Conservation (phyloP, 768 basidiomycete genomes). For the Tulasnella sp. region DNA sequence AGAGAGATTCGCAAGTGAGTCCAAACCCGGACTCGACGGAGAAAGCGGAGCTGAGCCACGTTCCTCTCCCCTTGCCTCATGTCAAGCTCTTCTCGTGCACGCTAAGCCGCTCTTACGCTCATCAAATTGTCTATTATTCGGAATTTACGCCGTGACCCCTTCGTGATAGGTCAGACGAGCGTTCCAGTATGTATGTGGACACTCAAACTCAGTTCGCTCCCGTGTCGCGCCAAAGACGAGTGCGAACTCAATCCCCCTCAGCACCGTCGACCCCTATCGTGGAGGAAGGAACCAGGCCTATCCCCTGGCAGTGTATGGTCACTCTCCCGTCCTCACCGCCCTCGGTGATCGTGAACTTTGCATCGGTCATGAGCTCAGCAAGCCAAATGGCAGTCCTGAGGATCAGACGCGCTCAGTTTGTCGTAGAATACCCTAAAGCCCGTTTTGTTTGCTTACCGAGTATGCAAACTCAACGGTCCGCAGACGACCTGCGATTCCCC, state of each 20-base stretch:
- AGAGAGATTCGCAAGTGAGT: constrained; percentile 20
- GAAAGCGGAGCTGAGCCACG: constrained; percentile 15
- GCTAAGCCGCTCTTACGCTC: background rate
- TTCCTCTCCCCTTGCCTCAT: constrained; percentile 14
- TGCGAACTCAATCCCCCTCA: background rate
- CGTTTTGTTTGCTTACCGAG: constrained; percentile 51
- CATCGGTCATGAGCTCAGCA: constrained; percentile 67
- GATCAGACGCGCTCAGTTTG: background rate
- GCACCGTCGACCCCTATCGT: constrained; percentile 12
- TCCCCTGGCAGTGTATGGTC: constrained; percentile 64
- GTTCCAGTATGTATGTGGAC: background rate
- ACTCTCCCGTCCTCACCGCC: constrained; percentile 50
- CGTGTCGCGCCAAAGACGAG: background rate
- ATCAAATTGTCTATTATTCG: constrained; percentile 1
- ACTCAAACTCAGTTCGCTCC: background rate
- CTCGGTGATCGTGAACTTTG: constrained; percentile 58
- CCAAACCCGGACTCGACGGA: constrained; percentile 16
- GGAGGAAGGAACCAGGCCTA: constrained; percentile 46
- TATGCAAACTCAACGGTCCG: constrained; percentile 68
- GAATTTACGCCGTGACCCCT: constrained; percentile 8
- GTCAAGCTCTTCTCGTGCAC: constrained; percentile 1
- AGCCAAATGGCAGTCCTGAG: constrained; percentile 70
- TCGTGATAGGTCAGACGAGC: background rate
- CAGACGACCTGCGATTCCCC: constrained; percentile 62
- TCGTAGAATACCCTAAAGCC: constrained; percentile 14